A percentile compares a stretch with the other conserved stretches of the same genome.
phyloP scores from a whole-genome alignment of 345 rosid species.

The Eucalyptus dawsonii region DNA sequence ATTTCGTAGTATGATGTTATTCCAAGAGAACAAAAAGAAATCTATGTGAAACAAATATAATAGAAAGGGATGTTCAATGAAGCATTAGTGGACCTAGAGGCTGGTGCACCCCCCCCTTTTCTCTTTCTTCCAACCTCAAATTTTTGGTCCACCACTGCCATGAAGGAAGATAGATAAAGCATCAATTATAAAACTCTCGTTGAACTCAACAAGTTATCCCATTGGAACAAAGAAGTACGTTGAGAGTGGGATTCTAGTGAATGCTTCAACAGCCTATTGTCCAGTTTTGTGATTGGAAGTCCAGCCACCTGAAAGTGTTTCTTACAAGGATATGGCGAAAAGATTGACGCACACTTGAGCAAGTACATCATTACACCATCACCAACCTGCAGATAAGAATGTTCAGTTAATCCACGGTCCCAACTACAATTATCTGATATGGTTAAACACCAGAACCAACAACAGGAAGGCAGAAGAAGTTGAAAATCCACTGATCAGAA shows the following conservation, averaged over 20 bases:
- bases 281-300: slow-evolving; percentile 13
- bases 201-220: not conserved
- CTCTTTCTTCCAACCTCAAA: not conserved
- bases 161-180: not conserved
- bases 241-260: not conserved
- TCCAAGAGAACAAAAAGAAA: not conserved
- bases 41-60: not conserved
- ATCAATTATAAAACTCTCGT: not conserved
- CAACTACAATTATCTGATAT: not conserved
- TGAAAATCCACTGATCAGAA: not conserved
- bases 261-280: slow-evolving; percentile 1
- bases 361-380: slow-evolving; percentile 53
- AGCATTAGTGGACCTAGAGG: not conserved
- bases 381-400: slow-evolving; percentile 39
- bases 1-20: not conserved
- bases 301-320: slow-evolving; percentile 73
- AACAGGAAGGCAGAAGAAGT: not conserved
- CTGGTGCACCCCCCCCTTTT: not conserved
- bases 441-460: not conserved
- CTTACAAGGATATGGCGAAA: slow-evolving; percentile 32
- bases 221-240: not conserved
- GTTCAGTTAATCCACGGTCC: not conserved
- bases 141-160: not conserved
- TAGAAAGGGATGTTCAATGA: not conserved
- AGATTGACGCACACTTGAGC: slow-evolving; percentile 42